Evolutionary conservation across 2,329 filamentous ascomycete species (phyloP).

Genomic region (Amauroascus niger): DNA sequence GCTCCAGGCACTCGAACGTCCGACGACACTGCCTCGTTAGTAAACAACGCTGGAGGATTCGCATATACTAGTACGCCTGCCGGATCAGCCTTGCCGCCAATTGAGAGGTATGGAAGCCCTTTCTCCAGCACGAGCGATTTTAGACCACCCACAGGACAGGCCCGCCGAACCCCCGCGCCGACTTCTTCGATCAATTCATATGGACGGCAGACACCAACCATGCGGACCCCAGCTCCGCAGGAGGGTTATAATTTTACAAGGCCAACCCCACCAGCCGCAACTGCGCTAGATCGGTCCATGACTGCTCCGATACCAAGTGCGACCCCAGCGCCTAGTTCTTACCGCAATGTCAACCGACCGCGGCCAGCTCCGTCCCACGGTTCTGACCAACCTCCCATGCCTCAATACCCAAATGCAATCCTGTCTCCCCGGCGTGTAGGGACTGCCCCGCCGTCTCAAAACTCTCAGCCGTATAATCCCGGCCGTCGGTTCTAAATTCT

Average conservation of each 20-base stretch:
- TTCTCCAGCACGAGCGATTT: slow-evolving; percentile 32
- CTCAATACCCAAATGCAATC: background rate
- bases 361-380: background rate
- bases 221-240: slow-evolving; percentile 3
- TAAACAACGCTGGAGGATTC: slow-evolving; percentile 14
- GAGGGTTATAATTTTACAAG: slow-evolving; percentile 2
- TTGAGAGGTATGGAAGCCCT: slow-evolving; percentile 46
- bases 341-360: slow-evolving; percentile 14
- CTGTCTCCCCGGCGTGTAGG: slow-evolving; percentile 4
- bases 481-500: slow-evolving; percentile 4
- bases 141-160: slow-evolving; percentile 17
- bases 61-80: slow-evolving; percentile 18
- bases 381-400: background rate
- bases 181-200: background rate
- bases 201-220: slow-evolving; percentile 7
- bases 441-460: slow-evolving; percentile 8
- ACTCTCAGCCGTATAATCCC: background rate
- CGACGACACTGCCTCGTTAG: slow-evolving; percentile 44
- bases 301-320: slow-evolving; percentile 9
- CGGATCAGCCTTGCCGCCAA: slow-evolving; percentile 16
- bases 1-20: slow-evolving; percentile 34
- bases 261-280: background rate
- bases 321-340: slow-evolving; percentile 4
- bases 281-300: slow-evolving; percentile 16
- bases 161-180: slow-evolving; percentile 22